Percentiles rank a stretch among this genome's conserved stretches.
Evolutionary conservation across 768 basidiomycete genomes (phyloP).

Genomic region (Scleroderma bovista): DNA sequence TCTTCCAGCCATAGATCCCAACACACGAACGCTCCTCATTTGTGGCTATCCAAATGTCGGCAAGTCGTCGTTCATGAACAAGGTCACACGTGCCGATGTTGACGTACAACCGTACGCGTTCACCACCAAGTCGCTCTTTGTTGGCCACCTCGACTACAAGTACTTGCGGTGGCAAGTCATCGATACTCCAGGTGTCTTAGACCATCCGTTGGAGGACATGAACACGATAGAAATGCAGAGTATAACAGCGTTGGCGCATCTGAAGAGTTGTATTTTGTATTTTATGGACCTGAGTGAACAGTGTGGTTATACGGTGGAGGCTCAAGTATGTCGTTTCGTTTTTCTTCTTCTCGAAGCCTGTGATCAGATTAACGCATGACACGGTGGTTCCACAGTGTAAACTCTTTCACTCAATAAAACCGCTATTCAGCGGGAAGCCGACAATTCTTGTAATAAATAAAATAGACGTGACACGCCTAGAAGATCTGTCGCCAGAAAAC

Average conservation of each 20-base stretch:
- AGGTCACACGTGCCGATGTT: slow-evolving; percentile 97
- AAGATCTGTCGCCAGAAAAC: slow-evolving; percentile 73
- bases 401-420: slow-evolving; percentile 99
- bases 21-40: slow-evolving; percentile 93
- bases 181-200: slow-evolving; percentile 96
- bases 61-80: slow-evolving; percentile 99
- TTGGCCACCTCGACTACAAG: slow-evolving; percentile 98
- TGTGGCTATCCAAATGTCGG: slow-evolving; percentile 99
- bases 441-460: slow-evolving; percentile 96
- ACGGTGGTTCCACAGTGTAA: slow-evolving; percentile 60
- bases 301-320: slow-evolving; percentile 95
- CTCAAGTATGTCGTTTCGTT: slow-evolving; percentile 57
- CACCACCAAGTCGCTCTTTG: slow-evolving; percentile 97
- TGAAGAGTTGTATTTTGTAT: slow-evolving; percentile 91
- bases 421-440: slow-evolving; percentile 91
- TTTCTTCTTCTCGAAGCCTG: no score
- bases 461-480: slow-evolving; percentile 86
- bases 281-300: slow-evolving; percentile 99
- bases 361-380: background rate
- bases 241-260: slow-evolving; percentile 94
- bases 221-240: slow-evolving; percentile 99
- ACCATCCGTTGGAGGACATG: slow-evolving; percentile 99
- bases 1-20: slow-evolving; percentile 97
- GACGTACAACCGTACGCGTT: slow-evolving; percentile 99
- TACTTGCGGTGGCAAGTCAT: slow-evolving; percentile 99